These are phyloP conservation scores for Schoenoplectus triqueter DNA, from an alignment of 202 grass and related monocot genomes.

Conservation along the genomic window DNA sequence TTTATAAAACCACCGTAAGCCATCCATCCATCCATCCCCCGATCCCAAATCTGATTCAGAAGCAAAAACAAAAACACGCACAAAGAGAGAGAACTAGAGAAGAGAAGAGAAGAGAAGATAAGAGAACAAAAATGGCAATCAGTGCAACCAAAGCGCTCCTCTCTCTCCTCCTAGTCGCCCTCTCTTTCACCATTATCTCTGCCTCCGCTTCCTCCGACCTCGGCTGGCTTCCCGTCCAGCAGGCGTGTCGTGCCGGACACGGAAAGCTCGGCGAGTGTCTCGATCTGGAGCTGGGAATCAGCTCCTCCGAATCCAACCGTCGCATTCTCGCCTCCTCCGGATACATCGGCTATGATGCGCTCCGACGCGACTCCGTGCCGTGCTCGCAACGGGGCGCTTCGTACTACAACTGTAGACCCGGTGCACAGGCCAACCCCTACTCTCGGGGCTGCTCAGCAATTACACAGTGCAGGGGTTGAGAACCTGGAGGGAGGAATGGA, in stretches of 20 bases:
- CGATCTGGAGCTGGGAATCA: conserved; percentile 32
- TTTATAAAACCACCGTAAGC: neutral
- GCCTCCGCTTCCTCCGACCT: conserved; percentile 3
- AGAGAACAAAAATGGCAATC: neutral
- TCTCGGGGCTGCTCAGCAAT: conserved; percentile 69
- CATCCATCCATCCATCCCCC: too few species aligned
- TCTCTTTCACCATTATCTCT: neutral
- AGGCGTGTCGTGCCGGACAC: neutral
- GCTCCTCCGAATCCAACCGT: conserved; percentile 18
- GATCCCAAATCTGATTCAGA: neutral
- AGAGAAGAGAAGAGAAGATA: neutral
- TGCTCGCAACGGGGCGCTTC: conserved; percentile 66
- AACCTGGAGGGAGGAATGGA: too few species aligned
- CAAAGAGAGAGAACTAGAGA: neutral
- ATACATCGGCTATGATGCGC: conserved; percentile 73
- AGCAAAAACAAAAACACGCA: neutral
- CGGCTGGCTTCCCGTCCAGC: neutral
- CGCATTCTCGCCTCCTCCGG: conserved; percentile 31
- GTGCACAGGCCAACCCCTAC: conserved; percentile 68
- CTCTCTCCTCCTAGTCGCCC: conserved; percentile 5
- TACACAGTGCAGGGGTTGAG: conserved; percentile 61
- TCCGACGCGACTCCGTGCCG: conserved; percentile 50
- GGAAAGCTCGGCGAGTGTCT: conserved; percentile 28
- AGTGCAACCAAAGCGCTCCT: conserved; percentile 12
- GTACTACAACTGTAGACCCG: conserved; percentile 79